A percentile compares a stretch with the other conserved stretches of the same genome.
phyloP scores from a whole-genome alignment of 331 rosid genomes.

The Prunus yedoensis region DNA sequence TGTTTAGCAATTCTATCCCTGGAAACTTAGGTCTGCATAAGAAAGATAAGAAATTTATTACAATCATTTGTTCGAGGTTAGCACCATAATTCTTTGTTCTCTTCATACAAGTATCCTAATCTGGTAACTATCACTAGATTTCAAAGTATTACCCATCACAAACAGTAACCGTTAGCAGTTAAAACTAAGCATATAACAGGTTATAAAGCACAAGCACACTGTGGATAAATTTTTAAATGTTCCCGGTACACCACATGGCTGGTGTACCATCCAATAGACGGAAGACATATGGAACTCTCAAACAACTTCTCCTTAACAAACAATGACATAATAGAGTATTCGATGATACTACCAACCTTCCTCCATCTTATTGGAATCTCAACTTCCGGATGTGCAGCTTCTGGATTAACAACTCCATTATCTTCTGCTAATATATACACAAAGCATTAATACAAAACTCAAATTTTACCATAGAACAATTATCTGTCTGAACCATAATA shows the following conservation, averaged over 20 bases:
- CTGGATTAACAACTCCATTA: constrained; percentile 55
- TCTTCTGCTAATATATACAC: constrained; percentile 54
- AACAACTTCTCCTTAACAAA: not conserved
- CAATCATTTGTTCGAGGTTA: too few relatives aligned
- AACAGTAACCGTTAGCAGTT: not conserved
- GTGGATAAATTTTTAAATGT: not conserved
- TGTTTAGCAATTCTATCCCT: not conserved
- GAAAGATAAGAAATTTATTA: too few relatives aligned
- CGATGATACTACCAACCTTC: constrained; percentile 52
- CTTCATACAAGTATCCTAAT: too few relatives aligned
- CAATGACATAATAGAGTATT: constrained; percentile 6
- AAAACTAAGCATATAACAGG: not conserved
- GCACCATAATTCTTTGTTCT: too few relatives aligned
- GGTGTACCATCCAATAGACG: too few relatives aligned
- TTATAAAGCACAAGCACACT: not conserved
- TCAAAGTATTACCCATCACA: not conserved
- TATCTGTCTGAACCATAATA: not conserved
- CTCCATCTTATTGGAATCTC: constrained; percentile 54
- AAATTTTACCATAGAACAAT: constrained; percentile 7
- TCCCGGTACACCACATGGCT: too few relatives aligned
- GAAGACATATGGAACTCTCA: not conserved
- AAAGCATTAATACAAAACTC: constrained; percentile 26
- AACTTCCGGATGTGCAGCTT: constrained; percentile 53
- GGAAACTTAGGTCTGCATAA: not conserved
- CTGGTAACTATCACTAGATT: not conserved